Base-by-base conservation (phyloP, 164 flowering plant species). In the Tetrastigma voinierianum region DNA sequence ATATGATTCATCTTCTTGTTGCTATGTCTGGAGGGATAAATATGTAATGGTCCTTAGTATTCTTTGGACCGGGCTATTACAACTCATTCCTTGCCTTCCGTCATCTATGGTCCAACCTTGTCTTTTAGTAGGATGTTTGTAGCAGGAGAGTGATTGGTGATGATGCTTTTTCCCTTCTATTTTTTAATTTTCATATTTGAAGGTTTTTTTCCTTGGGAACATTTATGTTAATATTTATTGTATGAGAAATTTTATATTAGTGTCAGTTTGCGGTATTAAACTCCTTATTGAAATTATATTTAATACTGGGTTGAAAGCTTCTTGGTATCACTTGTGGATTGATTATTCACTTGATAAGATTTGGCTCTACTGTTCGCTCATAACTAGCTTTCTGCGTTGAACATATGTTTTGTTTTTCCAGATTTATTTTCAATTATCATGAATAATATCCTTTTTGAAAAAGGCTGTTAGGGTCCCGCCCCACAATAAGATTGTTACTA, bases 171-270 rank as follows among this genome's bases (percentile, higher is more conserved):
- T 66, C 12, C 16, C 18, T 66, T 11, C 64, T 43, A 11, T 68
- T 65, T 66, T 58, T 61, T 58, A 25, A 12, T 61, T 54, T 65
- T 19, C 47, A 11, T 59, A 54, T 66, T 66, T 55, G 61, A 52
- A 59, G 56, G 62, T 46, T 58, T 66, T 69, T 56, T 57, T 9
- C 51, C 60, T 53, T 49, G 62, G 51, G 66, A 68, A 59, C 66
- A 67, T 63, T 64, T 56, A 62, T 75, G 78, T 75, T 67, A 75
- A 75, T 75, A 75, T 67, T 55, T 70, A 70, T 74, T 67, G 78
- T 71, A 70, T 67, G 78, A 67, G 74, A 67, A 62, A 67, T 56
- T 71, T 71, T 59, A 59, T 57, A 25, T 64, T 74, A 74, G 77
- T 69, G 72, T 69, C 77, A 61, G 65, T 49, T 69, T 69, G 77